These are phyloP conservation scores for Rhytidhysteron rufulum DNA, from an alignment of 2,329 filamentous ascomycete species.

Conservation along the genomic window DNA sequence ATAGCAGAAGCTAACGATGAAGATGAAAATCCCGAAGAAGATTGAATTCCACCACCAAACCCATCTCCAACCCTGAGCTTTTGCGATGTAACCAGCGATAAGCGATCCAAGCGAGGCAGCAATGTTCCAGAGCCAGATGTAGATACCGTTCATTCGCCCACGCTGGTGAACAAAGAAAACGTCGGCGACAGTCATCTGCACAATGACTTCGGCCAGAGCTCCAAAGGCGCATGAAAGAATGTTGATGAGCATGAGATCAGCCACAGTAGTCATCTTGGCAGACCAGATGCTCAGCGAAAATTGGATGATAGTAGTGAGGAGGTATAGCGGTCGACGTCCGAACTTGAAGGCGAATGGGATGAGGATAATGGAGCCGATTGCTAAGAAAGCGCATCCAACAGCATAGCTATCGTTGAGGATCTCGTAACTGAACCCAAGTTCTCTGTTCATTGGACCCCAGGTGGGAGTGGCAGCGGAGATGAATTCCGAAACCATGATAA, in stretches of 20 bases:
- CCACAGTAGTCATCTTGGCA: conserved; percentile 39
- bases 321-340: conserved; percentile 44
- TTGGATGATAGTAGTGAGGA: conserved; percentile 40
- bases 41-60: conserved; percentile 48
- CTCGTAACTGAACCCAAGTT: conserved; percentile 42
- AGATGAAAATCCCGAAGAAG: conserved; percentile 34
- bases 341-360: conserved; percentile 47
- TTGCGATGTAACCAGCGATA: conserved; percentile 40
- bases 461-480: conserved; percentile 40
- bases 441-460: conserved; percentile 41
- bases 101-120: conserved; percentile 38
- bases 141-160: conserved; percentile 47
- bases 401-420: conserved; percentile 46
- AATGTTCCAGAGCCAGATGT: conserved; percentile 35
- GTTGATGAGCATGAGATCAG: conserved; percentile 44
- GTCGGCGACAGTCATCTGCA: conserved; percentile 48
- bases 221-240: conserved; percentile 43
- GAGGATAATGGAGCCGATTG: conserved; percentile 41
- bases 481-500: conserved; percentile 39
- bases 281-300: conserved; percentile 40
- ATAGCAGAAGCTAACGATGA: conserved; percentile 43
- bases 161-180: conserved; percentile 49
- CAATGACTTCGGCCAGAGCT: conserved; percentile 41
- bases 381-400: conserved; percentile 39
- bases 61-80: conserved; percentile 48